Percentiles rank a stretch among this genome's conserved stretches.
phyloP scores from a whole-genome alignment of 495 filamentous ascomycete species.

The Apodospora peruviana region DNA sequence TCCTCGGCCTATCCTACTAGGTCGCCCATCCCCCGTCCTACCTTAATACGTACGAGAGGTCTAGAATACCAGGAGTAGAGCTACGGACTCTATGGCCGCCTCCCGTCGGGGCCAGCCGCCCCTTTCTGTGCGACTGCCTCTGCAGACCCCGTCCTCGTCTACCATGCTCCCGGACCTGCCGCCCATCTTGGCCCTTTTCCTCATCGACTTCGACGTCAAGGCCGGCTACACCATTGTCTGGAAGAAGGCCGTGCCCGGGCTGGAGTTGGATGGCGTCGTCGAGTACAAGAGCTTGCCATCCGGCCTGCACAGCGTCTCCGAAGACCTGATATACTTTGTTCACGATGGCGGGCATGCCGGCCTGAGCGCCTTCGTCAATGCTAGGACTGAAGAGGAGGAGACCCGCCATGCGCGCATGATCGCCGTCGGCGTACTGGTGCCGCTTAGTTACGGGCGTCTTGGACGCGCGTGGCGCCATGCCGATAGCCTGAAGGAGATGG shows the following conservation, averaged over 20 bases:
- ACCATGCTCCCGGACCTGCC: slow-evolving; percentile 52
- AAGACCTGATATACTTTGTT: slow-evolving; percentile 91
- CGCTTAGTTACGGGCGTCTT: slow-evolving; percentile 77
- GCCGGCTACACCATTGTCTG: slow-evolving; percentile 82
- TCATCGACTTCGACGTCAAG: slow-evolving; percentile 82
- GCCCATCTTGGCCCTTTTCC: slow-evolving; percentile 74
- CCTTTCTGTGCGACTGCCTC: slow-evolving; percentile 41
- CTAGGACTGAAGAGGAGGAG: slow-evolving; percentile 63
- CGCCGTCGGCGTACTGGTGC: slow-evolving; percentile 82
- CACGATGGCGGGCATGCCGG: slow-evolving; percentile 75
- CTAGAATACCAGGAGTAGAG: background rate
- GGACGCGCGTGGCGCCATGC: slow-evolving; percentile 90
- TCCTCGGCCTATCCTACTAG: background rate
- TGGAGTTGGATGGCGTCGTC: slow-evolving; percentile 81
- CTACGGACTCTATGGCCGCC: slow-evolving; percentile 39
- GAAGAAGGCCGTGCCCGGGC: slow-evolving; percentile 66
- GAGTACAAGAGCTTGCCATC: slow-evolving; percentile 94
- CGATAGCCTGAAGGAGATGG: slow-evolving; percentile 65
- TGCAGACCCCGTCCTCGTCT: slow-evolving; percentile 10
- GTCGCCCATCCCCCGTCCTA: background rate
- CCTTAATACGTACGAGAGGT: background rate
- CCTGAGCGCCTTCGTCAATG: slow-evolving; percentile 87
- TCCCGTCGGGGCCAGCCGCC: slow-evolving; percentile 45
- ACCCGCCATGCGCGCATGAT: slow-evolving; percentile 89
- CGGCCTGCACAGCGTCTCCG: slow-evolving; percentile 79